Conservation (phyloP, 495 filamentous ascomycete genomes). For the Sporormia fimetaria region DNA sequence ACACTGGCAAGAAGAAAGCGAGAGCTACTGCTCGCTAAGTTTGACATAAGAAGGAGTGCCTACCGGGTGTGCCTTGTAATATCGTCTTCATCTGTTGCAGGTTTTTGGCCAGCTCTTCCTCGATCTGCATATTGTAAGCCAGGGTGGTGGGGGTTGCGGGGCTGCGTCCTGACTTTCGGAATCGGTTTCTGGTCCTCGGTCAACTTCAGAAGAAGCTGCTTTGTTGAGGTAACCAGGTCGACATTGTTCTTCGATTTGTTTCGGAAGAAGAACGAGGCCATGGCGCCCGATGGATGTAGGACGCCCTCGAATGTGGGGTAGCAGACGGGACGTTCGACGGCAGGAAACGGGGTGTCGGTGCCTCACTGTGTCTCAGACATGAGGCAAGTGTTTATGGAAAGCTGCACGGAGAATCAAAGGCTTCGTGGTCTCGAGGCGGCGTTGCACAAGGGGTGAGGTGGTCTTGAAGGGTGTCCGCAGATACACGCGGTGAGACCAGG, state of each 20-base stretch:
- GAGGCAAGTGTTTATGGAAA: too few species aligned
- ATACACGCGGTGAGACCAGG: too few species aligned
- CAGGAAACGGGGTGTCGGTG: not conserved
- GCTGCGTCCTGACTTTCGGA: constrained; percentile 26
- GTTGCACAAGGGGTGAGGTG: too few species aligned
- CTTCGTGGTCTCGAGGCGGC: too few species aligned
- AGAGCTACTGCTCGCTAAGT: not conserved
- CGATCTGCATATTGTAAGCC: constrained; percentile 21
- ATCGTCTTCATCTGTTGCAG: constrained; percentile 35
- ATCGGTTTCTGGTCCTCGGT: constrained; percentile 27
- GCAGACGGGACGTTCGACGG: constrained; percentile 7
- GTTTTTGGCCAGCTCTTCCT: constrained; percentile 34
- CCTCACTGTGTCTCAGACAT: too few species aligned
- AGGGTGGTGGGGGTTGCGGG: not conserved
- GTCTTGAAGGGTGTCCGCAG: too few species aligned
- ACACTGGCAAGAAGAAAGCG: too few species aligned
- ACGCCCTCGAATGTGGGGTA: too few species aligned
- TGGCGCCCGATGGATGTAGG: constrained; percentile 3
- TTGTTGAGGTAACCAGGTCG: constrained; percentile 47
- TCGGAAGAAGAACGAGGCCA: constrained; percentile 89
- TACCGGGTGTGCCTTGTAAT: constrained; percentile 35
- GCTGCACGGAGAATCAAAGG: too few species aligned
- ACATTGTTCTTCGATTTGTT: constrained; percentile 45
- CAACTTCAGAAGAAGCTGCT: constrained; percentile 44
- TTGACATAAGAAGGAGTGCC: not conserved